Conservation (phyloP, 768 basidiomycete genomes). For the Kwoniella sp. region DNA sequence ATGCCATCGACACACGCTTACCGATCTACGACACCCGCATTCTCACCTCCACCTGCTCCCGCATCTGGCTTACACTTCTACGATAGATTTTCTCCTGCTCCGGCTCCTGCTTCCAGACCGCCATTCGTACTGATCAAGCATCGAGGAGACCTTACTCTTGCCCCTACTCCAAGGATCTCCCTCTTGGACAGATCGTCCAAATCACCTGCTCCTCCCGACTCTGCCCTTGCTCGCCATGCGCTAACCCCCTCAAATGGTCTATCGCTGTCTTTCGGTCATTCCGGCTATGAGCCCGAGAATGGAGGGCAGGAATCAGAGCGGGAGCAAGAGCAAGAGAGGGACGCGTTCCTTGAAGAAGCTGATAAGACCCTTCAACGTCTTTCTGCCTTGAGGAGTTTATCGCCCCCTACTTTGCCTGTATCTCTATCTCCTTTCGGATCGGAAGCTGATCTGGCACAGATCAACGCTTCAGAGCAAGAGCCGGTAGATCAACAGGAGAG, state of each 20-base stretch:
- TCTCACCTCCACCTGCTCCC: conserved; percentile 12
- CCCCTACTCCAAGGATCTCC: conserved; percentile 8
- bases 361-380: conserved; percentile 11
- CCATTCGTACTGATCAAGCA: conserved; percentile 22
- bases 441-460: not conserved
- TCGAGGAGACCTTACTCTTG: conserved; percentile 13
- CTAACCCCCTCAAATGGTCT: not conserved
- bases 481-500: not conserved
- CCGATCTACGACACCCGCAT: conserved; percentile 10
- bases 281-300: not conserved
- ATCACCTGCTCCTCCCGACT: conserved; percentile 8
- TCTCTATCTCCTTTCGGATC: not conserved
- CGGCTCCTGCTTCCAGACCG: conserved; percentile 2
- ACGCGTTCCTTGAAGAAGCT: conserved; percentile 20
- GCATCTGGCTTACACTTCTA: not conserved
- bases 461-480: not conserved
- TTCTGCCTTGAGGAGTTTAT: conserved; percentile 13
- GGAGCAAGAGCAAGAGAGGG: conserved; percentile 1
- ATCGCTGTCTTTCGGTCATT: not conserved
- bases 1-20: not conserved
- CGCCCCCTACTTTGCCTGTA: not conserved
- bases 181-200: not conserved
- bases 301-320: too few relatives aligned
- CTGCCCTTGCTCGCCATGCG: too few relatives aligned
- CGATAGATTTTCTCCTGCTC: not conserved